Percentiles rank a stretch among this genome's conserved stretches.
Evolutionary conservation across 768 basidiomycete species (phyloP).

Genomic region (Phlegmacium glaucopus): DNA sequence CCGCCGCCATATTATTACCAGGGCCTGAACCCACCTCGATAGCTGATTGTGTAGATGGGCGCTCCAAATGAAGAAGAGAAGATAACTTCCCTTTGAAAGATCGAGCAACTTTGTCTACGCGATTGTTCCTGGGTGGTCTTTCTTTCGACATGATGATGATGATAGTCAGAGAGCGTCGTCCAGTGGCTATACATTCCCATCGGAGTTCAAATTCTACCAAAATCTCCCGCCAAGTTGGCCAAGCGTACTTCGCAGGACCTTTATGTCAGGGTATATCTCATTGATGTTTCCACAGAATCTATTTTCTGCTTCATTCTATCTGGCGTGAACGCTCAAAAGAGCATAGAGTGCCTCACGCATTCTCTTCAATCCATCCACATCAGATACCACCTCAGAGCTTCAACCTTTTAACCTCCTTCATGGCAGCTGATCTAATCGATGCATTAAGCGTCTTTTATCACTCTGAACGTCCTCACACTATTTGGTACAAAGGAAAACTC

Average conservation of each 20-base stretch:
- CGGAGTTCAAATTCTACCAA: no score
- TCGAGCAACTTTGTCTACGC: no score
- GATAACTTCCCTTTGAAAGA: no score
- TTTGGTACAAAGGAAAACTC: conserved; percentile 67
- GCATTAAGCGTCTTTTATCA: conserved; percentile 80
- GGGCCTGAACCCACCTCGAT: no score
- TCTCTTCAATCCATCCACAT: conserved; percentile 60
- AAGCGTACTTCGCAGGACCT: neutral
- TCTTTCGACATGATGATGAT: no score
- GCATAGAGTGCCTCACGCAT: conserved; percentile 61
- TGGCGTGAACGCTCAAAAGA: conserved; percentile 51
- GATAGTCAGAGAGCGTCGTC: no score
- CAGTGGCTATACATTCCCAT: no score
- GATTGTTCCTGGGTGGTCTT: no score
- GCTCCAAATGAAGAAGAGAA: no score
- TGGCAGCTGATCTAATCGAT: conserved; percentile 59
- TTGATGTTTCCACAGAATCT: conserved; percentile 42
- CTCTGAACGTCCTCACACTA: conserved; percentile 69
- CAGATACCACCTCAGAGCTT: conserved; percentile 37
- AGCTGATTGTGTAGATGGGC: no score
- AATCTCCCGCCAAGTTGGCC: no score
- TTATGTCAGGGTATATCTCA: neutral
- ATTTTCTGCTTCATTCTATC: conserved; percentile 53
- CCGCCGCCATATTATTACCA: no score
- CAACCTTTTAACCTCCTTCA: conserved; percentile 30